These are phyloP conservation scores for Dictyostelium citrinum DNA, from an alignment of 78 protist species.

Conservation along the genomic window DNA sequence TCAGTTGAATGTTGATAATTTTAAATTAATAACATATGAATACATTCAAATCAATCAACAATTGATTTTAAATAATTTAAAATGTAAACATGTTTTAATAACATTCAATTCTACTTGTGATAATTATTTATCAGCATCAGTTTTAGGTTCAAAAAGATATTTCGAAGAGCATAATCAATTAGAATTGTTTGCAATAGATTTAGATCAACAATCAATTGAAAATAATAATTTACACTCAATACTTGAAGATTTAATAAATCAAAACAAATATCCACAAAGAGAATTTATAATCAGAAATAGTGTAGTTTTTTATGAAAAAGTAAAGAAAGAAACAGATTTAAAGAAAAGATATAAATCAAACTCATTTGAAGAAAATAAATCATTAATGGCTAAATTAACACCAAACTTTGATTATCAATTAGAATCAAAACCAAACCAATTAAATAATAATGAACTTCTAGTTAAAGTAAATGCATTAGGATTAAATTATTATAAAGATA, in stretches of 20 bases:
- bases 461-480: not conserved
- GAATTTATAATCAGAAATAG: not conserved
- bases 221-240: not conserved
- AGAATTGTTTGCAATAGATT: not conserved
- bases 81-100: not conserved
- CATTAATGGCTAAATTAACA: not conserved
- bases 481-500: not conserved
- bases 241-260: not conserved
- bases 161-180: not conserved
- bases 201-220: not conserved
- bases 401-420: not conserved
- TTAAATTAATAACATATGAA: not conserved
- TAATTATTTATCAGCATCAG: not conserved
- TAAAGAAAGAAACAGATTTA: not conserved
- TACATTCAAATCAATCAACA: not conserved
- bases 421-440: not conserved
- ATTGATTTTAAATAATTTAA: too few species aligned
- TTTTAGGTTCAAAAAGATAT: not conserved
- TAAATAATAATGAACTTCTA: not conserved
- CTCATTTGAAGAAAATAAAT: not conserved
- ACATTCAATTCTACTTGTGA: not conserved
- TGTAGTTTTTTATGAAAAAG: not conserved
- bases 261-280: not conserved
- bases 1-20: too few species aligned
- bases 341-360: not conserved